These are phyloP conservation scores for Pyrus communis DNA, from an alignment of 306 rosid genomes.

Conservation along the genomic window DNA sequence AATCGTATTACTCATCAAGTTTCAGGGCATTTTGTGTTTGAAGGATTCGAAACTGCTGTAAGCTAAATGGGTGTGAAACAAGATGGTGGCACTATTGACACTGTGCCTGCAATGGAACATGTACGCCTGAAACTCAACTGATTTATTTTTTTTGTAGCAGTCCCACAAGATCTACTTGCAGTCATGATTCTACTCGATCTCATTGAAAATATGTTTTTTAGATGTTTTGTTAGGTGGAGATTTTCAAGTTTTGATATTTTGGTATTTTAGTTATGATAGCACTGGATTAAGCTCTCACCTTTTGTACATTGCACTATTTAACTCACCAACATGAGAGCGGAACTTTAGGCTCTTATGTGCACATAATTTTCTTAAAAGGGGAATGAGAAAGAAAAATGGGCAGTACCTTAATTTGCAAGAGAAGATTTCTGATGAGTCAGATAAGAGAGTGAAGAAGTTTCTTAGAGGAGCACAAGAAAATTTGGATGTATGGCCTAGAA, in stretches of 20 bases:
- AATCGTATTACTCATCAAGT: neutral
- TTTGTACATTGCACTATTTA: neutral
- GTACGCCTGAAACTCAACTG: neutral
- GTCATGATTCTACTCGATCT: neutral
- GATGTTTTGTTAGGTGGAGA: neutral
- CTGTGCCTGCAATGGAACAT: conserved; percentile 3
- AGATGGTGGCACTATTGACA: neutral
- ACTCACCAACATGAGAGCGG: neutral
- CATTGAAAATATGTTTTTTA: neutral
- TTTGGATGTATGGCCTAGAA: conserved; percentile 43
- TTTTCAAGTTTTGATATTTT: neutral
- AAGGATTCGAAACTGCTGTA: neutral
- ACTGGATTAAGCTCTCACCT: neutral
- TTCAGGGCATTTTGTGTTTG: conserved; percentile 1
- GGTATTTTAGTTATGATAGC: neutral
- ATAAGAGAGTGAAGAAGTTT: conserved; percentile 53
- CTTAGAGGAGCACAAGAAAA: conserved; percentile 64
- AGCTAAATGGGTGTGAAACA: conserved; percentile 15
- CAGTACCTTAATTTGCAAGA: conserved; percentile 32
- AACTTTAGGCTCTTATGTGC: neutral
- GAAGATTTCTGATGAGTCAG: conserved; percentile 52
- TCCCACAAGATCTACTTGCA: neutral
- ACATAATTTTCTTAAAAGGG: neutral
- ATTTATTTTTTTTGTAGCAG: neutral
- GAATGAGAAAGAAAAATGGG: too few relatives aligned